Conservation (phyloP, 371 early-diverging fungal genomes). For the Mycotypha africana region DNA sequence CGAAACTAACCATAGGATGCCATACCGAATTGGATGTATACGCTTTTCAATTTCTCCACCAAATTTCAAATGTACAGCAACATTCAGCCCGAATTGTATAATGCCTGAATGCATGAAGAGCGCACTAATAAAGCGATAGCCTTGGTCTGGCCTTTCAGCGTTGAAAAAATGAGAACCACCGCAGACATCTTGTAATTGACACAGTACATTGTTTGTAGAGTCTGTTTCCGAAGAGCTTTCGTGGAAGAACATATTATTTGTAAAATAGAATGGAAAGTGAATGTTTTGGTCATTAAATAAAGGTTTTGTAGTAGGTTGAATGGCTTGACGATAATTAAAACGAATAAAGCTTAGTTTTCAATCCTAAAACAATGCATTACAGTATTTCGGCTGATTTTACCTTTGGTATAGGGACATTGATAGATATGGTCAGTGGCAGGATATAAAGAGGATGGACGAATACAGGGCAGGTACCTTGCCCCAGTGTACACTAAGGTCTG, state of each 20-base stretch:
- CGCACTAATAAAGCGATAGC: slow-evolving; percentile 70
- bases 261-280: too few relatives aligned
- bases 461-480: slow-evolving; percentile 45
- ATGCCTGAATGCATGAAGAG: slow-evolving; percentile 77
- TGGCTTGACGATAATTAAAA: too few relatives aligned
- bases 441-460: slow-evolving; percentile 17
- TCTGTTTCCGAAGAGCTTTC: too few relatives aligned
- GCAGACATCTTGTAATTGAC: neutral
- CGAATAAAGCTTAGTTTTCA: too few relatives aligned
- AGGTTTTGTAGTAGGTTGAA: too few relatives aligned
- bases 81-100: slow-evolving; percentile 63
- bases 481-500: slow-evolving; percentile 34
- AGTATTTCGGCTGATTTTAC: too few relatives aligned
- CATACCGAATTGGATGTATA: slow-evolving; percentile 63
- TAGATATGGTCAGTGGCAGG: slow-evolving; percentile 16
- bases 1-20: slow-evolving; percentile 57
- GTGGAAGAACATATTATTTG: too few relatives aligned
- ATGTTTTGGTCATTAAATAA: too few relatives aligned
- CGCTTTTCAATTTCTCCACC: slow-evolving; percentile 65
- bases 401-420: slow-evolving; percentile 9
- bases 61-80: slow-evolving; percentile 53
- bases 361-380: too few relatives aligned
- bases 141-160: slow-evolving; percentile 51
- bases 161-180: slow-evolving; percentile 18
- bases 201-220: too few relatives aligned